Base-by-base conservation (phyloP, 2,329 filamentous ascomycete species). In the Hymenoscyphus salicellus region DNA sequence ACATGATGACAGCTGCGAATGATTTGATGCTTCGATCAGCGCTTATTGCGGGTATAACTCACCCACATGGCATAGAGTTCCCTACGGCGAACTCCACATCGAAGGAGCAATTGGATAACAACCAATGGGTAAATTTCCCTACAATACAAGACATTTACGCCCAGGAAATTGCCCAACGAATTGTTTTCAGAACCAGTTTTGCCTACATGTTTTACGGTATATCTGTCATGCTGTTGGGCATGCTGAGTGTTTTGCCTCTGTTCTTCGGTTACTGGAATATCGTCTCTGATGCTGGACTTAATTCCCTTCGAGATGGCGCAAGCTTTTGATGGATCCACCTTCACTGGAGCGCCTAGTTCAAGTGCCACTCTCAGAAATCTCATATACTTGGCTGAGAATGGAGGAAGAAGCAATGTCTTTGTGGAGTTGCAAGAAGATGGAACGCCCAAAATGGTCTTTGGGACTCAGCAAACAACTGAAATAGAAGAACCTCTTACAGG, bases 271-370 rank as follows among this genome's bases (percentile, higher is more conserved):
- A 62, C 61, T 69, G 67, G 67, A 41, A 59, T 28, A 52, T 69
- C 10, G 63, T 63, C 10, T 23, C 57, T 17, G n/a, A 55, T n/a
- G 57, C 67, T 1, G 41, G 56, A 14, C 38, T 67, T 4, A 59
- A 61, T 58, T n/a, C 65, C 67, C 1, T 55, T 69, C 33, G 67
- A 69, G 52, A 66, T 60, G 23, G 65, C 65, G 17, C 64, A 67
- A 23, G 64, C 67, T 6, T 69, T 69, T 63, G 43, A 66, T 59
- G 65, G 65, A 10, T 62, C 38, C 2, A 26, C 23, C 23, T 36
- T 33, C 8, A 46, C 6, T 32, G 8, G 14, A 58, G 41, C 43
- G 28, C 28, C 28, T 30, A 30, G 28, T 30, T 30, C 28, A 30
- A 30, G 6, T 30, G 28, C 3, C 6, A 30, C 28, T 30, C 3